Conservation (phyloP, 1,139 yeast species). For the Hemisphaericaspora subhashii region DNA sequence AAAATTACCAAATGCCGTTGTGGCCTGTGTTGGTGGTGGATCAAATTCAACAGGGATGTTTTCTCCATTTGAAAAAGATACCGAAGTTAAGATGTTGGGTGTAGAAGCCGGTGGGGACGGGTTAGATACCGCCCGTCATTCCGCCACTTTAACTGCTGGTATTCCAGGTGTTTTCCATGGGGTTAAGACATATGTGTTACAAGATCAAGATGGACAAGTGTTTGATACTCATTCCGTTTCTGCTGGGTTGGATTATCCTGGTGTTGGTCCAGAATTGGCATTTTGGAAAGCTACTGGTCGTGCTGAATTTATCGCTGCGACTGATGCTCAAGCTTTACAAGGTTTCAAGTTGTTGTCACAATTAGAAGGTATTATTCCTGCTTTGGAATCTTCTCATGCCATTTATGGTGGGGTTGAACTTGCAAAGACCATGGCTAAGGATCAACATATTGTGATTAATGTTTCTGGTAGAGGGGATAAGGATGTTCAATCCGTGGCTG, state of each 20-base stretch:
- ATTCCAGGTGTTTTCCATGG: slow-evolving; percentile 98
- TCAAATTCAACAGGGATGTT: slow-evolving; percentile 96
- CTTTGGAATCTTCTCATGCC: slow-evolving; percentile 96
- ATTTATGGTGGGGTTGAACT: slow-evolving; percentile 85
- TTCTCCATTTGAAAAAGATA: slow-evolving; percentile 85
- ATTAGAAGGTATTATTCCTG: slow-evolving; percentile 97
- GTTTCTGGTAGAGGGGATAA: slow-evolving; percentile 99
- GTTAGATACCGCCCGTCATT: slow-evolving; percentile 77
- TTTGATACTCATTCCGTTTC: slow-evolving; percentile 97
- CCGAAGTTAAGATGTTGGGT: slow-evolving; percentile 77
- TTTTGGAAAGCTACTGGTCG: slow-evolving; percentile 94
- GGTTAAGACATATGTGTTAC: slow-evolving; percentile 89
- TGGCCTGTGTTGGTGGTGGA: slow-evolving; percentile 99
- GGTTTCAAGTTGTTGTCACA: slow-evolving; percentile 90
- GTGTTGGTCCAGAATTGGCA: slow-evolving; percentile 98
- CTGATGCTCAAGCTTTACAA: slow-evolving; percentile 83
- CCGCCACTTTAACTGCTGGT: slow-evolving; percentile 93
- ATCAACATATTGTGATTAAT: slow-evolving; percentile 80
- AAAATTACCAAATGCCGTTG: slow-evolving; percentile 86
- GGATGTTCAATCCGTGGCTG: slow-evolving; percentile 98
- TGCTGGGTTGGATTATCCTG: slow-evolving; percentile 98
- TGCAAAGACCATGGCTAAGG: slow-evolving; percentile 81
- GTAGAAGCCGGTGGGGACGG: slow-evolving; percentile 99
- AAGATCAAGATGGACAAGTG: slow-evolving; percentile 90
- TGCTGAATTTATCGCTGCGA: slow-evolving; percentile 87